Conservation (phyloP, 305 asterid species). For the Solanum hybrid region DNA sequence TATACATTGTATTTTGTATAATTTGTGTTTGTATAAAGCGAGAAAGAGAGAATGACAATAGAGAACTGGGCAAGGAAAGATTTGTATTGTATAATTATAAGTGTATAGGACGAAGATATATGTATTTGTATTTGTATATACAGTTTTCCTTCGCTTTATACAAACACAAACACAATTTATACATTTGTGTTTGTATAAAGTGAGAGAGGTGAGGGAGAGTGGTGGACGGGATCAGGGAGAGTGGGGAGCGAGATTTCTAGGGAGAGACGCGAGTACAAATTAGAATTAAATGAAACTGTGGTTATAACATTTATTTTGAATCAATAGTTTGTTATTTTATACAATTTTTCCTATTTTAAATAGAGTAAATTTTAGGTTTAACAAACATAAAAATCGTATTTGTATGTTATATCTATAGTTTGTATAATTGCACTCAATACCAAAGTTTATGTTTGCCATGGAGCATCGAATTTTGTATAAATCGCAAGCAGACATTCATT, state of each 20-base stretch:
- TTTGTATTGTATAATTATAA: no score
- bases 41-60: background rate
- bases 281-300: no score
- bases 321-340: background rate
- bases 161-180: background rate
- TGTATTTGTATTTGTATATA: background rate
- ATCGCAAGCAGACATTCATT: no score
- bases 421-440: no score
- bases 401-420: no score
- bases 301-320: no score
- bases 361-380: background rate
- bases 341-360: background rate
- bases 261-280: accelerated
- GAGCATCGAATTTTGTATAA: background rate
- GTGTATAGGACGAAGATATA: background rate
- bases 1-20: background rate
- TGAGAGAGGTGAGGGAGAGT: background rate
- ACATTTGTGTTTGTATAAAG: no score
- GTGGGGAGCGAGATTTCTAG: background rate
- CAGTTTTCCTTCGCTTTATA: no score
- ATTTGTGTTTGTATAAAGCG: background rate
- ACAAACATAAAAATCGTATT: no score
- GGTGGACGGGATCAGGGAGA: background rate
- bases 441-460: background rate
- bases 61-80: accelerated